Conservation (phyloP, 2,329 filamentous ascomycete species). For the Xylariaceae sp. region DNA sequence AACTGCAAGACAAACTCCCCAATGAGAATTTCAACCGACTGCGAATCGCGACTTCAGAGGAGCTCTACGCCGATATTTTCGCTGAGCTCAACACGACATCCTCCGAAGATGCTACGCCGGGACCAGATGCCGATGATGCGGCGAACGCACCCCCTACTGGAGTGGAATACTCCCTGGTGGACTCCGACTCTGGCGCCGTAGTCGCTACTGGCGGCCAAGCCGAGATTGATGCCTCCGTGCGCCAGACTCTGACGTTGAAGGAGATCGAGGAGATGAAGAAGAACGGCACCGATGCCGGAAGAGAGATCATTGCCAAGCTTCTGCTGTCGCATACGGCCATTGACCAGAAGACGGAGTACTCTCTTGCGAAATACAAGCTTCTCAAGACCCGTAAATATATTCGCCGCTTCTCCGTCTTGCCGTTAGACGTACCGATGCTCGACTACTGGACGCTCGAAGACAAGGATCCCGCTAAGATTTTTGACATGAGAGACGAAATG, state of each 20-base stretch:
- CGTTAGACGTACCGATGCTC: conserved; percentile 72
- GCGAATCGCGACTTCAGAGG: conserved; percentile 71
- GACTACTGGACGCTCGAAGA: conserved; percentile 74
- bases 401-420: conserved; percentile 76
- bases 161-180: conserved; percentile 43
- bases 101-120: conserved; percentile 37
- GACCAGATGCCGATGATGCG: conserved; percentile 34
- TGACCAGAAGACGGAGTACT: conserved; percentile 91
- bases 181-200: conserved; percentile 42
- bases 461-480: conserved; percentile 70
- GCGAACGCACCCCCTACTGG: conserved; percentile 40
- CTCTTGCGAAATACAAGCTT: conserved; percentile 90
- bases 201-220: conserved; percentile 54
- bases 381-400: conserved; percentile 93
- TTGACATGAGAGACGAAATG: conserved; percentile 83
- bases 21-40: conserved; percentile 62
- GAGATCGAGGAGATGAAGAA: conserved; percentile 72
- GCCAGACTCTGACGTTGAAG: conserved; percentile 71
- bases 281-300: conserved; percentile 71
- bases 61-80: conserved; percentile 78
- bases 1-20: conserved; percentile 68
- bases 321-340: conserved; percentile 83
- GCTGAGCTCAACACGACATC: conserved; percentile 35
- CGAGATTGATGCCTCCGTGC: conserved; percentile 54
- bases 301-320: conserved; percentile 88